These are phyloP conservation scores for Aspergillus alliaceus DNA, from an alignment of 2,329 filamentous ascomycete species.

Conservation along the genomic window DNA sequence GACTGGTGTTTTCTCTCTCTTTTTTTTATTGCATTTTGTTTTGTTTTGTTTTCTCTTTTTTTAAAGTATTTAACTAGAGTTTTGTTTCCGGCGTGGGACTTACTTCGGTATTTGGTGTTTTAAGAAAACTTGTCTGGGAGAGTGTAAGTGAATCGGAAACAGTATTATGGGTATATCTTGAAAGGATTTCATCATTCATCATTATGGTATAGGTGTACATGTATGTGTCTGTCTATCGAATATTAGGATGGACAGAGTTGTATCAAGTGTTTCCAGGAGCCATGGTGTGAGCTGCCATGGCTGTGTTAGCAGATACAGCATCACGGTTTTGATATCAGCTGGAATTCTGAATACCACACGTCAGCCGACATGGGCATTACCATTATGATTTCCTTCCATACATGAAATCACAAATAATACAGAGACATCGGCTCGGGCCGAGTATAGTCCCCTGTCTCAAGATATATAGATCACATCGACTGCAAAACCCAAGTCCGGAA, in stretches of 20 bases:
- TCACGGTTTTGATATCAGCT: background rate
- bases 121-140: background rate
- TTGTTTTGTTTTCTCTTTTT: too few species aligned
- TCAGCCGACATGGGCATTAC: slow-evolving; percentile 14
- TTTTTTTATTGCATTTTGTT: slow-evolving; percentile 15
- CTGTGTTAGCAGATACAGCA: background rate
- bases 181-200: background rate
- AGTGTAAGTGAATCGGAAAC: background rate
- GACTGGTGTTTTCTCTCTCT: background rate
- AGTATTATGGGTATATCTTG: background rate
- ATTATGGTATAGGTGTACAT: background rate
- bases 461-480: slow-evolving; percentile 19
- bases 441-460: slow-evolving; percentile 12
- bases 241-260: too few species aligned
- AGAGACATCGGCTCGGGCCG: slow-evolving; percentile 14
- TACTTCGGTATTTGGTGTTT: background rate
- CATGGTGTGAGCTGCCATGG: background rate
- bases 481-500: slow-evolving; percentile 29
- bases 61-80: too few species aligned
- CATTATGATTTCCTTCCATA: slow-evolving; percentile 21
- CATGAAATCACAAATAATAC: slow-evolving; percentile 17
- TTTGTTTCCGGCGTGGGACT: slow-evolving; percentile 1
- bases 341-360: slow-evolving; percentile 5
- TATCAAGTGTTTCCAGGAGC: too few species aligned
- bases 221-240: too few species aligned